These are phyloP conservation scores for Trichoderma sp. DNA, from an alignment of 2,329 filamentous ascomycete species.

Conservation along the genomic window DNA sequence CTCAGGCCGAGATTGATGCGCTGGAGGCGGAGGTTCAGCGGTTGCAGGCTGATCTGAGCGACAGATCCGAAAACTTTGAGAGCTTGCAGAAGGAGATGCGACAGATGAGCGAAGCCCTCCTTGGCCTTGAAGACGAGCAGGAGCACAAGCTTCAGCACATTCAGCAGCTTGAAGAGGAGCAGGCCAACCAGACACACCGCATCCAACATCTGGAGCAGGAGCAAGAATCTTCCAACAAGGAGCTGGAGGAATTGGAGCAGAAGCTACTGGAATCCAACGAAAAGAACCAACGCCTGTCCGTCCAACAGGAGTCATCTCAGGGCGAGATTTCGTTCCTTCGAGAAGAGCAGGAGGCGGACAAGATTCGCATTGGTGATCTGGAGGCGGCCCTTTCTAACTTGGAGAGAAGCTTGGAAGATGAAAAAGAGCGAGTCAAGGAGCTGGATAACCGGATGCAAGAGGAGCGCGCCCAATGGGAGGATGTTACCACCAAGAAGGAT, in stretches of 20 bases:
- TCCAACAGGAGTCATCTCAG: constrained; percentile 90
- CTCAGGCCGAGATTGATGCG: constrained; percentile 63
- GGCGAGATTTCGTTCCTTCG: constrained; percentile 91
- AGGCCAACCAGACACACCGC: constrained; percentile 70
- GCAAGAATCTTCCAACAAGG: constrained; percentile 76
- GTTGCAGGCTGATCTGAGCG: constrained; percentile 68
- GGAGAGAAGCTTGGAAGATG: constrained; percentile 78
- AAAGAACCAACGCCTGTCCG: constrained; percentile 81
- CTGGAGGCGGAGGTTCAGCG: constrained; percentile 70
- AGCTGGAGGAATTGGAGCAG: constrained; percentile 81
- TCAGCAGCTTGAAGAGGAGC: constrained; percentile 76
- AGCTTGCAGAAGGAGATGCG: constrained; percentile 94
- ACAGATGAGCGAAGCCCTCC: constrained; percentile 79
- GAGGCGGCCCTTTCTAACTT: constrained; percentile 77
- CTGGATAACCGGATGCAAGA: constrained; percentile 72
- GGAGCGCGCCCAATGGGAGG: constrained; percentile 82
- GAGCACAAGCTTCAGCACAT: constrained; percentile 75
- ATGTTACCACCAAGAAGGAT: constrained; percentile 84
- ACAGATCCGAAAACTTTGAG: constrained; percentile 80
- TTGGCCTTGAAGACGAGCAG: constrained; percentile 86
- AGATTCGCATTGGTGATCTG: constrained; percentile 94
- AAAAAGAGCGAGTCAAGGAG: constrained; percentile 72
- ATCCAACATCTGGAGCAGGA: constrained; percentile 83
- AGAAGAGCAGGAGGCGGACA: constrained; percentile 95
- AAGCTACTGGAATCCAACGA: constrained; percentile 80